Conservation (phyloP, 768 basidiomycete species). For the Tulasnella sp. region DNA sequence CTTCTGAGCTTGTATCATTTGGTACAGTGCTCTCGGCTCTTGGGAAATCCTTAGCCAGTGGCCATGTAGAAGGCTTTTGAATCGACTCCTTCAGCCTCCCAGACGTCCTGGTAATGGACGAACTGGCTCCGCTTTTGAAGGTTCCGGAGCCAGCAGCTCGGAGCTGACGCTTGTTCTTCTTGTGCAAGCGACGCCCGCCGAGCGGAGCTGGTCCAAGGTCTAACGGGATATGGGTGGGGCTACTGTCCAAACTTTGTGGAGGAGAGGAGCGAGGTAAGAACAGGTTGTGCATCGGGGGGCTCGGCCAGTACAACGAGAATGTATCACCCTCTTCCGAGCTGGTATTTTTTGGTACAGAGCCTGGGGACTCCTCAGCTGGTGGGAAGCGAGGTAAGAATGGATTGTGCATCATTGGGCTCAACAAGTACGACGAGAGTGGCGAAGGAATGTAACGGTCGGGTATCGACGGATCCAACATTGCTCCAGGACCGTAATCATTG, state of each 20-base stretch:
- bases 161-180: constrained; percentile 12
- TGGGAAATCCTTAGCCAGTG: background rate
- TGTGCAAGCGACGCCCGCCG: background rate
- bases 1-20: constrained; percentile 16
- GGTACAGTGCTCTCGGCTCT: constrained; percentile 20
- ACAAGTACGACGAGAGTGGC: constrained; percentile 17
- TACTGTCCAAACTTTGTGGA: constrained; percentile 4
- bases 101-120: background rate
- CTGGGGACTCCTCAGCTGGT: too few relatives aligned
- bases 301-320: too few relatives aligned
- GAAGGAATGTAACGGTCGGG: constrained; percentile 19
- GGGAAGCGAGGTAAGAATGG: constrained; percentile 22
- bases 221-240: background rate
- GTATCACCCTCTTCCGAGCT: too few relatives aligned
- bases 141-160: background rate
- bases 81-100: background rate
- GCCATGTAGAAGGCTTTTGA: background rate
- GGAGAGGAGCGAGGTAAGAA: too few relatives aligned
- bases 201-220: constrained; percentile 8
- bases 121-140: background rate
- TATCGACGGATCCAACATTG: background rate
- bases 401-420: constrained; percentile 17
- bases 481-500: constrained; percentile 12
- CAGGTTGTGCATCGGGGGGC: too few relatives aligned
- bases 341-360: too few relatives aligned